Percentiles rank a stretch among this genome's conserved stretches.
phyloP scores from a whole-genome alignment of 1,139 yeast genomes.

The Taphrina flavorubra region DNA sequence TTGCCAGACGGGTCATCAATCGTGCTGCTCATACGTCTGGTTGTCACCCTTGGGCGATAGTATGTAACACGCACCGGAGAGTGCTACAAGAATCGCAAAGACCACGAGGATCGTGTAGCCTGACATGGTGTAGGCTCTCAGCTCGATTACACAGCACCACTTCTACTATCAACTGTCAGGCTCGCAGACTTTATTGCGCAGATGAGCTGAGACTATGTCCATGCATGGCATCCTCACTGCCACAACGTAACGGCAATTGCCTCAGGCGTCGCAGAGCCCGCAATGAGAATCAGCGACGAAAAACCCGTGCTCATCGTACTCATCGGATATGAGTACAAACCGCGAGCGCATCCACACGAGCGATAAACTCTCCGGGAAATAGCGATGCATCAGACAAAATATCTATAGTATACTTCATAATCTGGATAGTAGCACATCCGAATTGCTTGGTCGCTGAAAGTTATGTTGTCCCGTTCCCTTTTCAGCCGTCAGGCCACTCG shows the following conservation, averaged over 20 bases:
- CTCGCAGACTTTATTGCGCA: background rate
- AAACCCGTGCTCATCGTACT: background rate
- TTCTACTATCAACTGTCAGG: background rate
- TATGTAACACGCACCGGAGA: slow-evolving; percentile 68
- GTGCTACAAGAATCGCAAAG: slow-evolving; percentile 63
- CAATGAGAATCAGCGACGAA: background rate
- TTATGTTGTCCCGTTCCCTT: slow-evolving; percentile 30
- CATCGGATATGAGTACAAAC: background rate
- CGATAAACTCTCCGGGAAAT: slow-evolving; percentile 5
- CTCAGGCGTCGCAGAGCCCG: background rate
- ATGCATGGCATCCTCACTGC: background rate
- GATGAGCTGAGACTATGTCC: background rate
- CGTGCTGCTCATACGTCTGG: slow-evolving; percentile 51
- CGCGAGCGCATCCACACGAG: slow-evolving; percentile 9
- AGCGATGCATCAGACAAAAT: slow-evolving; percentile 18
- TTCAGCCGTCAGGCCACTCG: slow-evolving; percentile 19
- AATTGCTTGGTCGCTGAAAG: background rate
- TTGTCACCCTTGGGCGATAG: slow-evolving; percentile 66
- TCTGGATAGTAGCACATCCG: background rate
- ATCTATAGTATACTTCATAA: background rate
- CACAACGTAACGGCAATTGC: slow-evolving; percentile 2
- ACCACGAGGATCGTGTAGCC: slow-evolving; percentile 78
- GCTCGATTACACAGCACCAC: background rate
- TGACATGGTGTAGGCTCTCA: slow-evolving; percentile 15
- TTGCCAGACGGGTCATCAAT: too few relatives aligned